phyloP scores from a whole-genome alignment of 106 monocot species.

The Dendrobium huoshanense region DNA sequence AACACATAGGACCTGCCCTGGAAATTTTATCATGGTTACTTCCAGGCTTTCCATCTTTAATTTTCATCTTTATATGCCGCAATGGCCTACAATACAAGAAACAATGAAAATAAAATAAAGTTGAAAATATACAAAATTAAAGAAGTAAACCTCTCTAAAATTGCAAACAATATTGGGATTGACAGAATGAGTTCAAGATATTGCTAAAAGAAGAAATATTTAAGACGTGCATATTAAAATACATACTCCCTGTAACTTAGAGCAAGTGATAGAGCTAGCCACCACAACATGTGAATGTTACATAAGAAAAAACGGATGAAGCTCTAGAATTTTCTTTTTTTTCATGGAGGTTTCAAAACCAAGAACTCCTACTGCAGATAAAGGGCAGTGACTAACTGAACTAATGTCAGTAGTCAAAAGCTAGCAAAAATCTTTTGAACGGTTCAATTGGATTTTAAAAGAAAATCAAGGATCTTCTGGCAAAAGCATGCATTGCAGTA shows the following conservation, averaged over 20 bases:
- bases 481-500: neutral
- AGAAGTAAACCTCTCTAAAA: neutral
- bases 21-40: constrained; percentile 30
- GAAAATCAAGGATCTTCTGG: neutral
- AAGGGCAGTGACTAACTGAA: neutral
- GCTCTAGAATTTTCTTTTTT: neutral
- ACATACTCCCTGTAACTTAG: neutral
- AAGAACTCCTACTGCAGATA: too few species aligned
- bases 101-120: neutral
- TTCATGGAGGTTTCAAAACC: neutral
- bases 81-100: neutral
- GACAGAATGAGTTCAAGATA: neutral
- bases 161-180: neutral
- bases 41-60: constrained; percentile 50
- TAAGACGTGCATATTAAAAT: neutral
- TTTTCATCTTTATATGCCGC: constrained; percentile 43
- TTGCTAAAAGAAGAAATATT: neutral
- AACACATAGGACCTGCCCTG: constrained; percentile 40
- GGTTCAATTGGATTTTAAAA: neutral
- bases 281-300: neutral
- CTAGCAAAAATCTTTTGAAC: neutral
- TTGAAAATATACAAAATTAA: neutral
- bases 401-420: neutral
- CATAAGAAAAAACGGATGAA: neutral
- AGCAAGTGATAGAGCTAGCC: neutral